Evolutionary conservation across 2,329 filamentous ascomycete genomes (phyloP).

Genomic region (Colletotrichum somersetense): DNA sequence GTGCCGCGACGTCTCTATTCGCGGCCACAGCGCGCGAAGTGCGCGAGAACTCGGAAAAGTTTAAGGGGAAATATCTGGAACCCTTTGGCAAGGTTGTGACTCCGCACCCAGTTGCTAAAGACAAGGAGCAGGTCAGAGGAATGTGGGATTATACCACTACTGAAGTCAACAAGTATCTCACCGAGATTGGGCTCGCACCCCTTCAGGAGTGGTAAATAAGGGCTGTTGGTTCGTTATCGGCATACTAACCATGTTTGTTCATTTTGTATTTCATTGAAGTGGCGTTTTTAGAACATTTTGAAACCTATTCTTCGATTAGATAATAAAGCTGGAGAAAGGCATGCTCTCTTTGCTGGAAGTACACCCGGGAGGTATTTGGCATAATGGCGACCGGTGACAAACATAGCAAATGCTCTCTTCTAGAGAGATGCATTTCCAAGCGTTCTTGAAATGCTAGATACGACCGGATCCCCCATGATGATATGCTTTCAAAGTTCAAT

Average conservation of each 20-base stretch:
- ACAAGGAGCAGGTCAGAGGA: slow-evolving; percentile 31
- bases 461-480: too few species aligned
- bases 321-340: background rate
- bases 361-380: background rate
- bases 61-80: slow-evolving; percentile 43
- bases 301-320: background rate
- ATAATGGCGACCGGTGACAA: background rate
- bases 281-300: background rate
- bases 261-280: background rate
- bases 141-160: slow-evolving; percentile 43
- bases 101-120: slow-evolving; percentile 36
- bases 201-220: background rate
- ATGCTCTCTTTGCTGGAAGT: background rate
- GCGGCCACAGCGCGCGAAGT: slow-evolving; percentile 43
- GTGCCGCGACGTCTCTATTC: slow-evolving; percentile 42
- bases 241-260: background rate
- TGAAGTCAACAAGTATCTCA: slow-evolving; percentile 38
- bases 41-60: slow-evolving; percentile 29
- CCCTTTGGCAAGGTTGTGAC: slow-evolving; percentile 36
- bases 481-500: background rate
- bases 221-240: background rate
- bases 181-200: slow-evolving; percentile 16
- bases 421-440: background rate
- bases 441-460: background rate
- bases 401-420: background rate